Evolutionary conservation across 1,284 basidiomycete species (phyloP).

Genomic region (Cryptococcus sp.): DNA sequence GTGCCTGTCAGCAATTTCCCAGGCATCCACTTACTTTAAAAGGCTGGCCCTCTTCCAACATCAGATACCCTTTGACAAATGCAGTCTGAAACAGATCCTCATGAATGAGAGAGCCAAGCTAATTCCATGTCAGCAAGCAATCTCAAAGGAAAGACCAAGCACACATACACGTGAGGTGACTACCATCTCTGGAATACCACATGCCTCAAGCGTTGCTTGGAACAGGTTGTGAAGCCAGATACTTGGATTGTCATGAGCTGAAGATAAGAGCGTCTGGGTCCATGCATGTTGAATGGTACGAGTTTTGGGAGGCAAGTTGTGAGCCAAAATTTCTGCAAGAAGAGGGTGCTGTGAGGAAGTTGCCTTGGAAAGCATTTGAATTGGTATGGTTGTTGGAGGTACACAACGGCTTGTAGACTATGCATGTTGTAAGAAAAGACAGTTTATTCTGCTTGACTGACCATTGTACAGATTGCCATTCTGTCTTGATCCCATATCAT

Average conservation of each 20-base stretch:
- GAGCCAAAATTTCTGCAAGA: slow-evolving; percentile 31
- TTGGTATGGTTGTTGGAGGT: slow-evolving; percentile 1
- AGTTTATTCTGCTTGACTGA: no score
- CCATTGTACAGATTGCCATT: slow-evolving; percentile 1
- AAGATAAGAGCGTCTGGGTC: slow-evolving; percentile 30
- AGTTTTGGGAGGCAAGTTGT: slow-evolving; percentile 27
- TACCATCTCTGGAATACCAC: slow-evolving; percentile 31
- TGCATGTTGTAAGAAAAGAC: neutral
- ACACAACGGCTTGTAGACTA: neutral
- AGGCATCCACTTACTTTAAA: slow-evolving; percentile 26
- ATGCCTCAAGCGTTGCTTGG: slow-evolving; percentile 36
- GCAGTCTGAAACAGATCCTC: slow-evolving; percentile 39
- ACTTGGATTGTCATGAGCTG: slow-evolving; percentile 24
- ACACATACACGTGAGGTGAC: slow-evolving; percentile 33
- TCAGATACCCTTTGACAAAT: slow-evolving; percentile 36
- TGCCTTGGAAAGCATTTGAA: neutral
- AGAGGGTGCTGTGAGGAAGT: slow-evolving; percentile 28
- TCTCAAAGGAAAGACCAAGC: neutral
- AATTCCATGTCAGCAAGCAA: neutral
- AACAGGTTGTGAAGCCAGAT: slow-evolving; percentile 38
- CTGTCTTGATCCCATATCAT: slow-evolving; percentile 17
- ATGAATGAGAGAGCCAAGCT: slow-evolving; percentile 37
- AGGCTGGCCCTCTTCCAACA: slow-evolving; percentile 23
- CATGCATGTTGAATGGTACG: slow-evolving; percentile 33
- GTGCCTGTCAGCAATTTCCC: slow-evolving; percentile 7